Percentiles rank a stretch among this genome's conserved stretches.
Conservation (phyloP, 2,329 filamentous ascomycete genomes). For the Fusarium sterilihyphosum region DNA sequence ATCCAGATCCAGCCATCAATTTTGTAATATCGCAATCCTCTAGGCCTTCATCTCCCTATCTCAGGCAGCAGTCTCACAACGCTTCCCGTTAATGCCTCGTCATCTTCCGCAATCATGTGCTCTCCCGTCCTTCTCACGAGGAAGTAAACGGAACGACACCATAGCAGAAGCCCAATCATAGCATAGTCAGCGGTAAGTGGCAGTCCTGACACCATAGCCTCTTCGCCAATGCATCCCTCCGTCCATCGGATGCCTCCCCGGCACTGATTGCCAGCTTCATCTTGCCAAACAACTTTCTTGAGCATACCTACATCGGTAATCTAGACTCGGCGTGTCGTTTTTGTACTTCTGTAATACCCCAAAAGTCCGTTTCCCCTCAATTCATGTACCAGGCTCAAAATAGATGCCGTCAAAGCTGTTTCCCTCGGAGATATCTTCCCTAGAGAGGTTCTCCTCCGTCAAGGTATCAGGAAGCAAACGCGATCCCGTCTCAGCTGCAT, state of each 20-base stretch:
- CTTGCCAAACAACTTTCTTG: not conserved
- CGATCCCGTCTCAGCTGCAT: not conserved
- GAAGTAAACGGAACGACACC: not conserved
- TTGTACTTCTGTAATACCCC: not conserved
- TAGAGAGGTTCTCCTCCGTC: not conserved
- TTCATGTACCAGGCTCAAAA: not conserved
- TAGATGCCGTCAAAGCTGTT: not conserved
- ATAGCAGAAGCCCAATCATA: not conserved
- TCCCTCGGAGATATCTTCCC: not conserved
- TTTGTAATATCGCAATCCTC: rapidly evolving
- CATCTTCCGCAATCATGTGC: not conserved
- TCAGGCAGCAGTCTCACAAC: no score
- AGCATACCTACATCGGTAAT: not conserved
- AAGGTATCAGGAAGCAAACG: not conserved
- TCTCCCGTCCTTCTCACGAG: not conserved
- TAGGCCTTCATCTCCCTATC: rapidly evolving
- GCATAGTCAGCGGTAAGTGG: no score
- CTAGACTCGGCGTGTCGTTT: not conserved
- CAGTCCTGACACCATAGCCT: not conserved
- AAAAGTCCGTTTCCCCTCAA: not conserved
- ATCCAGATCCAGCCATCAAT: no score
- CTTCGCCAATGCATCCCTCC: not conserved
- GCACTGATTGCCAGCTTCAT: not conserved
- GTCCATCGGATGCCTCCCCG: not conserved
- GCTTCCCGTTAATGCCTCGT: not conserved